These are phyloP conservation scores for Fraxinus sp. DNA, from an alignment of 305 asterid species.

Conservation along the genomic window DNA sequence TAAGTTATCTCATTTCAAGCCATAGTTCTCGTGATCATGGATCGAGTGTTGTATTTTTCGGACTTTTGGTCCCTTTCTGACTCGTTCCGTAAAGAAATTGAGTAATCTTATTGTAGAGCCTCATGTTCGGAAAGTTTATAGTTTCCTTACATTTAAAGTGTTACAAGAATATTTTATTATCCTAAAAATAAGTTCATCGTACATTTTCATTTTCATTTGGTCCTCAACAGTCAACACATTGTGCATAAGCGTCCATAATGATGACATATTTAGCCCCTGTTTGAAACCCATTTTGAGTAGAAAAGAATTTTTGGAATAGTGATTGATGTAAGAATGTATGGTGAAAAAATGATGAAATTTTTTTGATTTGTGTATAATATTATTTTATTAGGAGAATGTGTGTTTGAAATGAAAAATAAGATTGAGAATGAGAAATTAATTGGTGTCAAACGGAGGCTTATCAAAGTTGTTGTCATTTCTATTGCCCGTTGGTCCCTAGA, in stretches of 20 bases:
- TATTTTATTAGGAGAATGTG: too few relatives aligned
- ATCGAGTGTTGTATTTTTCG: background rate
- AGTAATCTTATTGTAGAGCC: background rate
- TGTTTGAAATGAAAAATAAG: too few relatives aligned
- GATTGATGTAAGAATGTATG: too few relatives aligned
- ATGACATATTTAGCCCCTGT: too few relatives aligned
- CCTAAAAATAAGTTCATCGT: background rate
- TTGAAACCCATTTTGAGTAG: too few relatives aligned
- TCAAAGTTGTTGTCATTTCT: background rate
- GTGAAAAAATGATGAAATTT: too few relatives aligned
- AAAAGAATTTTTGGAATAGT: too few relatives aligned
- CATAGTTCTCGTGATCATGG: background rate
- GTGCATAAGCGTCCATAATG: background rate
- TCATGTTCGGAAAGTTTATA: background rate
- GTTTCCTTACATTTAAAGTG: background rate
- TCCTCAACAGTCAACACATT: too few relatives aligned
- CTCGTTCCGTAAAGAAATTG: background rate
- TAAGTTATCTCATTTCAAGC: background rate
- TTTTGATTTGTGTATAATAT: too few relatives aligned
- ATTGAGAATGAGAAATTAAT: too few relatives aligned
- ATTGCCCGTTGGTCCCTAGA: background rate
- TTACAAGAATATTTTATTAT: background rate
- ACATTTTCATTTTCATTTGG: background rate
- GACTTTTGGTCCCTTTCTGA: background rate
- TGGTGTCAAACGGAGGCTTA: too few relatives aligned